Conservation (phyloP, 2,329 filamentous ascomycete genomes). For the Teratosphaeria gauchensis region DNA sequence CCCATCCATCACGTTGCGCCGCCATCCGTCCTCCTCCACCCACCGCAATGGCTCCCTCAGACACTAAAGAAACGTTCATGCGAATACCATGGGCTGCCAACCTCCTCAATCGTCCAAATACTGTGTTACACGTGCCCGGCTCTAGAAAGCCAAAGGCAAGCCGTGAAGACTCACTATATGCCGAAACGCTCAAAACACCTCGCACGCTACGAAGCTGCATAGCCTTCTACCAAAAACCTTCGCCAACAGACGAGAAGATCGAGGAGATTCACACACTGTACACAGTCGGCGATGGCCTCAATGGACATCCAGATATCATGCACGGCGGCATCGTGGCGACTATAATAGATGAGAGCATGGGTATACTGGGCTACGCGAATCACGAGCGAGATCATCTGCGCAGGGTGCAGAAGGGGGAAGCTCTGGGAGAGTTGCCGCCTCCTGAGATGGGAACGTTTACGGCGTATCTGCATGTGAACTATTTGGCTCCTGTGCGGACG, state of each 20-base stretch:
- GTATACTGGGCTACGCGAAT: slow-evolving; percentile 41
- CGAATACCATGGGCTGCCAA: slow-evolving; percentile 24
- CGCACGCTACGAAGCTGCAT: slow-evolving; percentile 41
- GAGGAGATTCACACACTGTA: slow-evolving; percentile 31
- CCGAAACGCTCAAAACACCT: slow-evolving; percentile 42
- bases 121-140: slow-evolving; percentile 28
- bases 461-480: slow-evolving; percentile 47
- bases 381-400: slow-evolving; percentile 15
- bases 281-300: slow-evolving; percentile 42
- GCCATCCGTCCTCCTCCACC: background rate
- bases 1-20: background rate
- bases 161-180: slow-evolving; percentile 44
- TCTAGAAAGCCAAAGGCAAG: slow-evolving; percentile 30
- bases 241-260: slow-evolving; percentile 19
- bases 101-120: slow-evolving; percentile 22
- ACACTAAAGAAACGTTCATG: slow-evolving; percentile 20
- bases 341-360: slow-evolving; percentile 51
- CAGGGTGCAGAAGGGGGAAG: slow-evolving; percentile 5
- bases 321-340: slow-evolving; percentile 52
- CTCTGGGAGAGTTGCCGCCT: slow-evolving; percentile 14
- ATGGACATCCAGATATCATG: slow-evolving; percentile 43
- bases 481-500: slow-evolving; percentile 43
- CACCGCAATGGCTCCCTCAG: slow-evolving; percentile 5
- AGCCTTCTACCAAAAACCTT: slow-evolving; percentile 33
- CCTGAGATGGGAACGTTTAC: slow-evolving; percentile 33